Percentiles rank a stretch among this genome's conserved stretches.
Conservation (phyloP, 495 filamentous ascomycete species). For the Aspergillus egyptiacus region DNA sequence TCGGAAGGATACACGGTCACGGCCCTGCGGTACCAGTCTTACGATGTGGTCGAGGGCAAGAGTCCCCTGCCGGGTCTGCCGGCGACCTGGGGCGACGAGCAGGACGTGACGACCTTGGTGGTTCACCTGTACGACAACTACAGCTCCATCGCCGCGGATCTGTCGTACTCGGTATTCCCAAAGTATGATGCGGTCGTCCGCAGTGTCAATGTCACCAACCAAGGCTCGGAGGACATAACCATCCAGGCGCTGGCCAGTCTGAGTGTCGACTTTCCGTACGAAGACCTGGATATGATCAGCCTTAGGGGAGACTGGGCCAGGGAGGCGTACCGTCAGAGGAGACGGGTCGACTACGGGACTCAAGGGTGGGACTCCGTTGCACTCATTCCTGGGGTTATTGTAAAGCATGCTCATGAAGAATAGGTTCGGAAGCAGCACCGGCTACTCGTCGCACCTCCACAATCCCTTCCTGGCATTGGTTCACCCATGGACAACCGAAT, state of each 20-base stretch:
- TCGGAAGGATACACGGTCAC: conserved; percentile 45
- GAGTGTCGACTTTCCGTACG: conserved; percentile 47
- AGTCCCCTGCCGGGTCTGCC: conserved; percentile 43
- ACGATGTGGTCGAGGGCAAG: conserved; percentile 41
- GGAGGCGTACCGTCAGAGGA: conserved; percentile 37
- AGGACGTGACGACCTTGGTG: conserved; percentile 46
- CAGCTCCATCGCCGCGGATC: conserved; percentile 43
- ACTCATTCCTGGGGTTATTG: no score
- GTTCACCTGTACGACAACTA: conserved; percentile 47
- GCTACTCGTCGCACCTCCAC: conserved; percentile 50
- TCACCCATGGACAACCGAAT: conserved; percentile 46
- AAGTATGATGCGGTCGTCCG: conserved; percentile 46
- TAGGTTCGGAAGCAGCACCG: conserved; percentile 45
- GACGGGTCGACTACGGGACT: conserved; percentile 32
- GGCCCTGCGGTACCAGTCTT: conserved; percentile 42
- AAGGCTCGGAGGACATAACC: conserved; percentile 39
- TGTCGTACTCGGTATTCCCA: conserved; percentile 52
- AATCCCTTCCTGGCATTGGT: conserved; percentile 50
- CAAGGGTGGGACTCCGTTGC: no score
- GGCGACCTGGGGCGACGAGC: conserved; percentile 42
- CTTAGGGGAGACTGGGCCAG: conserved; percentile 49
- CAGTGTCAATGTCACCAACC: conserved; percentile 48
- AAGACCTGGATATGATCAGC: conserved; percentile 50
- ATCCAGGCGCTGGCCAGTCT: conserved; percentile 47
- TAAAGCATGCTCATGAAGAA: no score